Conservation (phyloP, 2,329 filamentous ascomycete genomes). For the Verticillium nonalfalfae region DNA sequence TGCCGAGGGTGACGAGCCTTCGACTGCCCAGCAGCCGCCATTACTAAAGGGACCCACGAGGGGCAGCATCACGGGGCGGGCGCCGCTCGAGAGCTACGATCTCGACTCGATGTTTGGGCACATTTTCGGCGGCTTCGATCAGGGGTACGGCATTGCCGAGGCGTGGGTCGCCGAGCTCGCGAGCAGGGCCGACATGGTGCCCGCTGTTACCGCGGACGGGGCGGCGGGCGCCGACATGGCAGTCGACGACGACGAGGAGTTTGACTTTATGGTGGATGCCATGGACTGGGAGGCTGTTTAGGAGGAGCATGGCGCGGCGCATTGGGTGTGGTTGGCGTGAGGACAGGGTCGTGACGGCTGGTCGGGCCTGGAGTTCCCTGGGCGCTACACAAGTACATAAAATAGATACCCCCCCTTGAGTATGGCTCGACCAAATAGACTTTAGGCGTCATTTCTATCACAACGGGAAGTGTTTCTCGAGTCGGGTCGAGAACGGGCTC, state of each 20-base stretch:
- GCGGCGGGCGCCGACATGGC: slow-evolving; percentile 10
- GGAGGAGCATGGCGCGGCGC: neutral
- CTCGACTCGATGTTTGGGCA: slow-evolving; percentile 51
- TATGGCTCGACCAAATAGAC: neutral
- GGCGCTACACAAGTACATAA: neutral
- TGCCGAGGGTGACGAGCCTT: slow-evolving; percentile 37
- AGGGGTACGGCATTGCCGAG: slow-evolving; percentile 46
- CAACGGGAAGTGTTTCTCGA: neutral
- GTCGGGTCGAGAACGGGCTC: too few relatives aligned
- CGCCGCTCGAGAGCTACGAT: slow-evolving; percentile 51
- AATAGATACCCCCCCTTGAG: neutral
- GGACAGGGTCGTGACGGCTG: neutral
- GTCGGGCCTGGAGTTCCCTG: neutral
- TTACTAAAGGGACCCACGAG: neutral
- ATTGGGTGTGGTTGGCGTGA: neutral
- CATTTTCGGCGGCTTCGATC: slow-evolving; percentile 54
- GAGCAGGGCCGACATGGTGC: slow-evolving; percentile 7
- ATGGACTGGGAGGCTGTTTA: slow-evolving; percentile 49
- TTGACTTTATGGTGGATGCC: slow-evolving; percentile 52
- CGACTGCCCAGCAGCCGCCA: neutral
- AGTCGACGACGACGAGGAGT: slow-evolving; percentile 27
- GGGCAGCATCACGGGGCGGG: slow-evolving; percentile 20
- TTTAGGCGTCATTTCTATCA: neutral
- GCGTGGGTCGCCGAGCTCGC: slow-evolving; percentile 27
- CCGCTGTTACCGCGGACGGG: slow-evolving; percentile 4